Evolutionary conservation across 306 rosid species (phyloP), one percentile per base, ranked within the genome.

Genomic region (Psophocarpus tetragonolobus): DNA sequence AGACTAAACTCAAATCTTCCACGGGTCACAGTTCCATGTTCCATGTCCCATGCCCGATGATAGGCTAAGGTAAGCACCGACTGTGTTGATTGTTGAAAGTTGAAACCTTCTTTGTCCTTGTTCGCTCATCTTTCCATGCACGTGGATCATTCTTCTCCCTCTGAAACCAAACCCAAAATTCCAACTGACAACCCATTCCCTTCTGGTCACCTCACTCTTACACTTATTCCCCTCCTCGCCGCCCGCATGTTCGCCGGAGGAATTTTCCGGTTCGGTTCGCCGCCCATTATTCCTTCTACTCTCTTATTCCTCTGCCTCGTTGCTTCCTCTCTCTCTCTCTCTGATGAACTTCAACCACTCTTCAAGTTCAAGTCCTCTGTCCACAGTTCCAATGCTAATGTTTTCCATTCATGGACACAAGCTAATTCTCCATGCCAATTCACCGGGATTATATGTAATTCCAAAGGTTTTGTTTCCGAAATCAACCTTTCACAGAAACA

Each of bases 391-490:
- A 30, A 79, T 60, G 33, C 81, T 13, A 36, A 17, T 35, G 60
- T 81, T 48, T 86, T 94, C 81, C 72, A 29, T 58, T 86, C 98
- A 0, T 94, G 97, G 98, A 80, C 32, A 0, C 65, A 9, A 39
- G 44, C 58, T 6, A 81, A 64, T 27, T 50, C 81, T 38, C 68
- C 81, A 1, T 87, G 93, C 86, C 74, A 15, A 64, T 94, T 91
- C 93, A 47, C 65, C 0, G 97, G 98, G 23, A 76, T 91, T 72
- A 36, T 32, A 0, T 94, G 98, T 78, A 33, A 88, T 73, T 76
- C 88, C 21, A 54, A 84, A n/a, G 84, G 88, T 0, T 66, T 60
- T 23, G 97, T 94, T n/a, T 32, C 84, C 4, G 86, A 90, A 82
- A 90, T 94, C 89, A 84, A 89, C 20, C 91, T 94, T 9, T 20